A percentile compares a stretch with the other conserved stretches of the same genome.
phyloP scores from a whole-genome alignment of 2,329 filamentous ascomycete species.

The Pseudovirgaria hyperparasitica region DNA sequence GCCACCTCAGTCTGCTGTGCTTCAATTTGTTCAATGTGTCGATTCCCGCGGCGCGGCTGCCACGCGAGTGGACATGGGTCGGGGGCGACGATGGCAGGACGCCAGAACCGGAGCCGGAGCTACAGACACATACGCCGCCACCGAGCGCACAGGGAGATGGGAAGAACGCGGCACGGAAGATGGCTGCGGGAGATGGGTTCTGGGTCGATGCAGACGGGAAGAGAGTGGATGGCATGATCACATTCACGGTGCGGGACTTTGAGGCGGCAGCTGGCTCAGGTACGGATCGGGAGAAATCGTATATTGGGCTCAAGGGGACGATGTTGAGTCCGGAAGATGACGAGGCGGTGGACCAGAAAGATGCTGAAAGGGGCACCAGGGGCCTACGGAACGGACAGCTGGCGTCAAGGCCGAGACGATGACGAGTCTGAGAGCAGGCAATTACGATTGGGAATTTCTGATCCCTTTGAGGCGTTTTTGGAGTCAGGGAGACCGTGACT shows the following conservation, averaged over 20 bases:
- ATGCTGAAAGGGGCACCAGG: slow-evolving; percentile 5
- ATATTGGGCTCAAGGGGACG: slow-evolving; percentile 79
- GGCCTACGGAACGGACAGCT: too few relatives aligned
- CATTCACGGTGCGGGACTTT: slow-evolving; percentile 73
- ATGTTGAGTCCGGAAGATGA: slow-evolving; percentile 62
- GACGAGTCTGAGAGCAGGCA: too few relatives aligned
- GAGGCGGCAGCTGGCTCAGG: slow-evolving; percentile 55
- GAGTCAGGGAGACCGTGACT: too few relatives aligned
- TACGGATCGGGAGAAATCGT: slow-evolving; percentile 59
- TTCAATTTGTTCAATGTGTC: slow-evolving; percentile 88
- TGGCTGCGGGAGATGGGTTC: slow-evolving; percentile 45
- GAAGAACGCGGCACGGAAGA: slow-evolving; percentile 18
- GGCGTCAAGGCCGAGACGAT: too few relatives aligned
- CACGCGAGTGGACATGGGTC: slow-evolving; percentile 69
- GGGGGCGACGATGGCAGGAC: slow-evolving; percentile 35
- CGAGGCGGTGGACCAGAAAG: slow-evolving; percentile 20
- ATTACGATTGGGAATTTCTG: too few relatives aligned
- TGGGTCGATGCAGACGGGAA: slow-evolving; percentile 63
- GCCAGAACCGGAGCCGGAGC: slow-evolving; percentile 5
- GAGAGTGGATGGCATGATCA: slow-evolving; percentile 52
- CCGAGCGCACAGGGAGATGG: slow-evolving; percentile 11
- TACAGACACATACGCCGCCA: slow-evolving; percentile 4
- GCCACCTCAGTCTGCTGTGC: slow-evolving; percentile 77
- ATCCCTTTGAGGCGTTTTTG: too few relatives aligned
- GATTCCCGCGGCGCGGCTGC: slow-evolving; percentile 65